A percentile compares a stretch with the other conserved stretches of the same genome.
These are phyloP conservation scores for Suillus paluster DNA, from an alignment of 768 basidiomycete genomes.

Conservation along the genomic window DNA sequence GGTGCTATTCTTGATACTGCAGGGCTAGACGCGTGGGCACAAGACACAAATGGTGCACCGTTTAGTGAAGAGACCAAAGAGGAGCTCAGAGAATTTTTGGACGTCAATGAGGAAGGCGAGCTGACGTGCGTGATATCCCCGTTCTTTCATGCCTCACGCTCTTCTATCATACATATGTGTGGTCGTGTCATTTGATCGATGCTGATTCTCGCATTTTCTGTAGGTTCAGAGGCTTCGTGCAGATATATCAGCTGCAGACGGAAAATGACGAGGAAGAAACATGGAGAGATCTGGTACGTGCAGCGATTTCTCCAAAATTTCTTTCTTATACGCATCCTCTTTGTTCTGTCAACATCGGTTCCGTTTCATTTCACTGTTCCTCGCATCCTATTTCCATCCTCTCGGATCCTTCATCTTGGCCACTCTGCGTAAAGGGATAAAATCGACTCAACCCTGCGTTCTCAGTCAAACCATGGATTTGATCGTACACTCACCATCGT, in stretches of 20 bases:
- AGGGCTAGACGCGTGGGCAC: slow-evolving; percentile 76
- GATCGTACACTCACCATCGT: slow-evolving; percentile 67
- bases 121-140: slow-evolving; percentile 62
- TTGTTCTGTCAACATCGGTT: not conserved
- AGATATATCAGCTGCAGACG: slow-evolving; percentile 85
- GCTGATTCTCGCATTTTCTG: not conserved
- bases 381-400: not conserved
- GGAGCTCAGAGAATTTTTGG: slow-evolving; percentile 76
- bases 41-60: slow-evolving; percentile 82
- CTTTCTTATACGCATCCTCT: not conserved
- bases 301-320: not conserved
- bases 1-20: slow-evolving; percentile 61
- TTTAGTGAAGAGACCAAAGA: slow-evolving; percentile 79
- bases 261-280: slow-evolving; percentile 86
- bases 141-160: slow-evolving; percentile 4
- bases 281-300: slow-evolving; percentile 75
- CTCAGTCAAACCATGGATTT: slow-evolving; percentile 75
- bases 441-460: slow-evolving; percentile 11
- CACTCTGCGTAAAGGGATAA: slow-evolving; percentile 8
- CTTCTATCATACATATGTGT: slow-evolving; percentile 2
- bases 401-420: slow-evolving; percentile 11
- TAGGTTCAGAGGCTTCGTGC: slow-evolving; percentile 81
- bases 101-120: slow-evolving; percentile 70
- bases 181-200: not conserved
- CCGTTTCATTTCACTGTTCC: no score